Evolutionary conservation across 1,139 yeast genomes (phyloP).

Genomic region (Lodderomyces parapsilosis): DNA sequence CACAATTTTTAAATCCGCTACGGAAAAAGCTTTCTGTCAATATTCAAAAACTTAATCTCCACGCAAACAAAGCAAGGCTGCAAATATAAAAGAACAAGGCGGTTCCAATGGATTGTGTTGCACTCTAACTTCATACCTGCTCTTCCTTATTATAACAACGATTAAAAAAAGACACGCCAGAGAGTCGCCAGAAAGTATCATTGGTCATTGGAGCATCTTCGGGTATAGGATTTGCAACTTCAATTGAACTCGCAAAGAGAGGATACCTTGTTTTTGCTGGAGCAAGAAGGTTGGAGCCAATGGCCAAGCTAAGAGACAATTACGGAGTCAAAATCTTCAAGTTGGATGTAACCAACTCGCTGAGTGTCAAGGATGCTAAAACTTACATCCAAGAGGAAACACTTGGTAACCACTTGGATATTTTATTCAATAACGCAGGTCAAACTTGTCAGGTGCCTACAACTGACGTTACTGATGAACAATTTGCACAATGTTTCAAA

Average conservation of each 20-base stretch:
- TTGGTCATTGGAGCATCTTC: slow-evolving; percentile 80
- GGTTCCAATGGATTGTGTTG: background rate
- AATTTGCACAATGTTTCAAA: slow-evolving; percentile 52
- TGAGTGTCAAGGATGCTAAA: slow-evolving; percentile 48
- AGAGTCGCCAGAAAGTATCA: slow-evolving; percentile 36
- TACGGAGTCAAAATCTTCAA: slow-evolving; percentile 30
- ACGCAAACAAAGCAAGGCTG: no score
- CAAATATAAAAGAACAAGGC: no score
- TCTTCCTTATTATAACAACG: background rate
- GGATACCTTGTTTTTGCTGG: slow-evolving; percentile 63
- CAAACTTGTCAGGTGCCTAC: slow-evolving; percentile 71
- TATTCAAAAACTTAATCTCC: no score
- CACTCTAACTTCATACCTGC: background rate
- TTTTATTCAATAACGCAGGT: slow-evolving; percentile 58
- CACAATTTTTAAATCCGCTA: no score
- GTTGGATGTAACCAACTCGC: slow-evolving; percentile 47
- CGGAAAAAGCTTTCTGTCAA: no score
- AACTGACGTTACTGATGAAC: slow-evolving; percentile 61
- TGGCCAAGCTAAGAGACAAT: slow-evolving; percentile 48
- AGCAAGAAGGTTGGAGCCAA: slow-evolving; percentile 66
- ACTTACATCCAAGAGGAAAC: slow-evolving; percentile 31
- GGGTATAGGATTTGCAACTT: slow-evolving; percentile 72
- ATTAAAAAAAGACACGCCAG: background rate
- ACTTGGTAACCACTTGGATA: slow-evolving; percentile 43
- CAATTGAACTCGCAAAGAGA: slow-evolving; percentile 60